phyloP scores from a whole-genome alignment of 371 early-diverging fungal genomes.

The Syncephalastrum racemosum region DNA sequence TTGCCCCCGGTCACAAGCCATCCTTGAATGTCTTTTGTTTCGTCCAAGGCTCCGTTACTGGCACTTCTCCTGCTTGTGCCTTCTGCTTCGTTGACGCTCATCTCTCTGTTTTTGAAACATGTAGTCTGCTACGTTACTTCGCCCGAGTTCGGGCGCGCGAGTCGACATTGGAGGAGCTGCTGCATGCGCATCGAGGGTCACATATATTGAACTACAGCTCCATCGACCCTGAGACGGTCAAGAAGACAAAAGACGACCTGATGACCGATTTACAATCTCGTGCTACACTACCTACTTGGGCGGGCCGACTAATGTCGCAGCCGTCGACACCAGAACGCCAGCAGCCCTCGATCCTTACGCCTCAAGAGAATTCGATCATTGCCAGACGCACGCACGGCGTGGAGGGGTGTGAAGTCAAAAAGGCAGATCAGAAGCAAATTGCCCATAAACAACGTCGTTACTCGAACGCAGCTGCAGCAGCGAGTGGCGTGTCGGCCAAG shows the following conservation, averaged over 20 bases:
- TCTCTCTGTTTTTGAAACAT: neutral
- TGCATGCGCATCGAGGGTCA: slow-evolving; percentile 49
- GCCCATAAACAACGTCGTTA: slow-evolving; percentile 62
- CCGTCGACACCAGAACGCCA: slow-evolving; percentile 3
- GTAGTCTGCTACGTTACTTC: slow-evolving; percentile 52
- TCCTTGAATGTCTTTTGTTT: neutral
- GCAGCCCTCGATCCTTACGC: slow-evolving; percentile 2
- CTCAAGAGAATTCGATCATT: slow-evolving; percentile 12
- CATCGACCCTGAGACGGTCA: slow-evolving; percentile 13
- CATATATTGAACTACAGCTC: slow-evolving; percentile 60
- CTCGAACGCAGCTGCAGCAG: slow-evolving; percentile 33
- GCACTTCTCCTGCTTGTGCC: neutral
- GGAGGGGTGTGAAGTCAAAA: slow-evolving; percentile 53
- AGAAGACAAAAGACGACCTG: slow-evolving; percentile 12
- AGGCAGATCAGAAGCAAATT: slow-evolving; percentile 98
- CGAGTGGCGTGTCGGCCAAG: slow-evolving; percentile 9
- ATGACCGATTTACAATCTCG: slow-evolving; percentile 15
- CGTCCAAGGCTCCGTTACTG: too few species aligned
- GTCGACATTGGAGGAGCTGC: slow-evolving; percentile 50
- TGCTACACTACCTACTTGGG: slow-evolving; percentile 26
- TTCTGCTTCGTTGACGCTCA: neutral
- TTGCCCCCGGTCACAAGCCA: neutral
- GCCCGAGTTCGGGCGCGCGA: slow-evolving; percentile 53
- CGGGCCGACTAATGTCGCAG: slow-evolving; percentile 12
- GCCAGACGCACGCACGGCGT: slow-evolving; percentile 28